phyloP scores from a whole-genome alignment of 306 rosid genomes.

The Fagus crenata region DNA sequence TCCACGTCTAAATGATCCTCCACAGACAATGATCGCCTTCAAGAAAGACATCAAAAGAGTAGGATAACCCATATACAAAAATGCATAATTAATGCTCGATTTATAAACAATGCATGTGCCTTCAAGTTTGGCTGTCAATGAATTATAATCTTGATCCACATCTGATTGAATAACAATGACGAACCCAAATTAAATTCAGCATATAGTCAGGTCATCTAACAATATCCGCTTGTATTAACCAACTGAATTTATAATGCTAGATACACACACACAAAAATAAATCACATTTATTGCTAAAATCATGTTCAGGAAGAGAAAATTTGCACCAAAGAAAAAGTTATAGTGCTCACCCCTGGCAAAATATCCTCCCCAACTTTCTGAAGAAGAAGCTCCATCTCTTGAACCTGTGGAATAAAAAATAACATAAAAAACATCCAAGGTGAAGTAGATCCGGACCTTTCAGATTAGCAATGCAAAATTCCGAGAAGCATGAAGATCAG shows the following conservation, averaged over 20 bases:
- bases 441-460: neutral
- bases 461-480: constrained; percentile 9
- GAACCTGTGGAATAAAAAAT: constrained; percentile 55
- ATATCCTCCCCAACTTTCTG: constrained; percentile 69
- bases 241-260: neutral
- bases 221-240: neutral
- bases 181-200: neutral
- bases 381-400: constrained; percentile 75
- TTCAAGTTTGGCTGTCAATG: neutral
- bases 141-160: constrained; percentile 8
- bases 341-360: constrained; percentile 73
- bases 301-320: constrained; percentile 6
- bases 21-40: constrained; percentile 74
- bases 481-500: neutral
- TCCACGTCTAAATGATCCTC: constrained; percentile 94
- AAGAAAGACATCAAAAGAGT: constrained; percentile 6
- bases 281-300: neutral
- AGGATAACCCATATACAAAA: constrained; percentile 10
- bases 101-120: constrained; percentile 11
- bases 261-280: neutral
- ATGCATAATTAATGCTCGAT: constrained; percentile 13
- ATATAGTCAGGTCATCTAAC: neutral
- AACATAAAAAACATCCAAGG: constrained; percentile 2
- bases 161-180: constrained; percentile 7
- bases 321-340: constrained; percentile 10